Base-by-base conservation (phyloP, 225 moss, liverwort and hornwort species). In the Pseudisothecium myosuroides region DNA sequence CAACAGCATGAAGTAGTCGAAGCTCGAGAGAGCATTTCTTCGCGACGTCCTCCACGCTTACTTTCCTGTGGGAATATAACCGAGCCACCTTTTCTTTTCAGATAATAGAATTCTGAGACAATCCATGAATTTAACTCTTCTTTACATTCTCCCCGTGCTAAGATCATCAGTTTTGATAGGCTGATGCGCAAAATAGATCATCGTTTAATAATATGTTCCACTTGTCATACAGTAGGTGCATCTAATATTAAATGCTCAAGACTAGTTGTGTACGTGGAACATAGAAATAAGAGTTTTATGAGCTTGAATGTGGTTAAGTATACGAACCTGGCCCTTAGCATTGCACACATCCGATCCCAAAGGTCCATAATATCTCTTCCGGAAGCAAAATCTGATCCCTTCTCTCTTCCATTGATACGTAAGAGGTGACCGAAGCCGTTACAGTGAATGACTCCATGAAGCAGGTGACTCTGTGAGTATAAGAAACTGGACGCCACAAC, bases 361-460 rank as follows among this genome's bases (percentile, higher is more conserved):
- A 99, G 97, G 91, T 99, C 99, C 99, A 99, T 99, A 60, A 99
- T 97, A 90, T 99, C 95, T 89, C 99, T 90, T 91, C 99, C 99
- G 27, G 99, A 99, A 5, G 96, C 97, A 27, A 97, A 92, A 86
- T 96, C 96, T 83, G 99, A 97, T 77, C 99, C 99, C 81, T 96
- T 99, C 92, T 99, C 99, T 89, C 96, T 87, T 83, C 99, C 99
- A 62, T 96, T 99, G 74, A 99, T 96, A 56, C 99, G 96, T 62
- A 99, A 87, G 86, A 99, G 92, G 91, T 99, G 99, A 68, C 99
- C 99, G 87, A 95, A 99, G 80, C 99, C 99, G 89, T 99, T 99
- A 76, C 95, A 97, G 93, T 99, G 99, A 76, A 99, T 96, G 65
- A 99, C 96, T 72, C 99, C 99, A 82, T 99, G 99, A 82, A 99